Percentiles rank a stretch among this genome's conserved stretches.
phyloP scores from a whole-genome alignment of 2,329 filamentous ascomycete species.

The Penicillium sp. region DNA sequence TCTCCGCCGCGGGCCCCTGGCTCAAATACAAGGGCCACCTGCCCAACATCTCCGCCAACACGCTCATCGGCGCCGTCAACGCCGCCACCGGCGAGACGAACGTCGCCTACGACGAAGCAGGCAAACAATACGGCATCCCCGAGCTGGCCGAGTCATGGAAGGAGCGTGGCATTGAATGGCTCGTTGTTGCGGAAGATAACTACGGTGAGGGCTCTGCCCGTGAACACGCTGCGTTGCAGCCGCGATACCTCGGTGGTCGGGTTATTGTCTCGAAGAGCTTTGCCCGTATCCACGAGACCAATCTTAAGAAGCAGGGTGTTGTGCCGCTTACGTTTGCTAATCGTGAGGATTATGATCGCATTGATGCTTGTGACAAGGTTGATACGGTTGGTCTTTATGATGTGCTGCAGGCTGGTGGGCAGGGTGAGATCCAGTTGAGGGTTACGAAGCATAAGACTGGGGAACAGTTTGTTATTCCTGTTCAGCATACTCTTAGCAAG shows the following conservation, averaged over 20 bases:
- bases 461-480: conserved; percentile 65
- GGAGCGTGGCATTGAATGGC: conserved; percentile 69
- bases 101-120: conserved; percentile 81
- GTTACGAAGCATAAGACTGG: conserved; percentile 61
- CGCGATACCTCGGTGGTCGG: conserved; percentile 80
- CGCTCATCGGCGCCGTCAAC: conserved; percentile 90
- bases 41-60: conserved; percentile 96
- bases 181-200: conserved; percentile 96
- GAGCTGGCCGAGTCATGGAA: conserved; percentile 81
- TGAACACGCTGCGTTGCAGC: conserved; percentile 86
- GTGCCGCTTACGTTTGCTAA: conserved; percentile 88
- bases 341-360: conserved; percentile 60
- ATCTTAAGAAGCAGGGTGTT: conserved; percentile 95
- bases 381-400: conserved; percentile 78
- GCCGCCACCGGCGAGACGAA: conserved; percentile 91
- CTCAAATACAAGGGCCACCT: conserved; percentile 99
- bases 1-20: conserved; percentile 94
- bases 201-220: conserved; percentile 88
- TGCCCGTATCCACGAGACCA: conserved; percentile 90
- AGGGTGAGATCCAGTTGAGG: conserved; percentile 69
- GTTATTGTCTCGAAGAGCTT: conserved; percentile 78
- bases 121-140: conserved; percentile 51
- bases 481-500: conserved; percentile 81
- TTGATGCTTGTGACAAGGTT: conserved; percentile 79
- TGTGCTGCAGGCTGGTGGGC: conserved; percentile 71